A percentile compares a stretch with the other conserved stretches of the same genome.
phyloP scores from a whole-genome alignment of 441 rosid species.

The Eruca vesicaria region DNA sequence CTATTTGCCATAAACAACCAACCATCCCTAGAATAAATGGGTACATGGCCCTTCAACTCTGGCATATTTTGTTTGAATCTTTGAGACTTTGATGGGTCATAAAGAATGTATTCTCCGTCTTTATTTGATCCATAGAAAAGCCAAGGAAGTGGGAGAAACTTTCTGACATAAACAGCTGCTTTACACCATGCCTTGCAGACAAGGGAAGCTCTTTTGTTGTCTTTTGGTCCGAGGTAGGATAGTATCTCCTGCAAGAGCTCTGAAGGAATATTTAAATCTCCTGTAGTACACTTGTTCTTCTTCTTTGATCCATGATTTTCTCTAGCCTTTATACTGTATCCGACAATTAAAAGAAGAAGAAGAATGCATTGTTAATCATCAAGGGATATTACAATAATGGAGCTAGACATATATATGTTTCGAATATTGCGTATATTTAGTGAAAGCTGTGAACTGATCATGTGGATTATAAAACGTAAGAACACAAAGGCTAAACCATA shows the following conservation, averaged over 20 bases:
- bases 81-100: background rate
- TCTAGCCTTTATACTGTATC: background rate
- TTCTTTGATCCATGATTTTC: background rate
- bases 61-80: background rate
- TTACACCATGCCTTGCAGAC: constrained; percentile 10
- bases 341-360: too few relatives aligned
- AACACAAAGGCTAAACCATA: background rate
- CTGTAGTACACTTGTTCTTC: background rate
- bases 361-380: background rate
- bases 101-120: background rate
- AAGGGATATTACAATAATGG: background rate
- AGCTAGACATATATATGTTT: too few relatives aligned
- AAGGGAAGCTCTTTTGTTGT: background rate
- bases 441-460: background rate
- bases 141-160: background rate
- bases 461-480: background rate
- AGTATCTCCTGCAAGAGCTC: background rate
- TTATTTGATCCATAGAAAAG: background rate
- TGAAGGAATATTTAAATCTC: too few relatives aligned
- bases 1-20: background rate
- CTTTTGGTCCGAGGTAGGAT: background rate
- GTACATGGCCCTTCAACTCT: background rate
- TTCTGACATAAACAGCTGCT: background rate
- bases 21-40: constrained; percentile 3
- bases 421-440: background rate